A percentile compares a stretch with the other conserved stretches of the same genome.
Evolutionary conservation across 352 stramenopile genomes (phyloP).

Genomic region (Globisporangium emineosum): DNA sequence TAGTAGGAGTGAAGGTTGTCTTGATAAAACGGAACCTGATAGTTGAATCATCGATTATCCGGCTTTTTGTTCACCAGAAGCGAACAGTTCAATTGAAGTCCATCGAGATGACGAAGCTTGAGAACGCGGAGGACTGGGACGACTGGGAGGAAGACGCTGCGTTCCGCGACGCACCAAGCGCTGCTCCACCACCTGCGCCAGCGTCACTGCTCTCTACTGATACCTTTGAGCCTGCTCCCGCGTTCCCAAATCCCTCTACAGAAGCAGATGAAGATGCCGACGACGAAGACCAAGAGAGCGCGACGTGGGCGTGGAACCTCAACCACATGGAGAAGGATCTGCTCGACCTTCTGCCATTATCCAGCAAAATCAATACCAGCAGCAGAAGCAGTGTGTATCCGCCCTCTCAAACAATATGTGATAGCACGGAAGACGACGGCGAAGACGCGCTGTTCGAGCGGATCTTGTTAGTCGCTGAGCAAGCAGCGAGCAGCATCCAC

Average conservation of each 20-base stretch:
- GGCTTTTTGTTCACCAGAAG: no score
- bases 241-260: background rate
- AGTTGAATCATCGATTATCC: no score
- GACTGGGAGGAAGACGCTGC: slow-evolving; percentile 43
- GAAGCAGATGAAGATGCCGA: background rate
- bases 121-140: slow-evolving; percentile 32
- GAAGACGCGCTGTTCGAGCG: slow-evolving; percentile 1
- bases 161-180: no score
- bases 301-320: slow-evolving; percentile 12
- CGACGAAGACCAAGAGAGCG: background rate
- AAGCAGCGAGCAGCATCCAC: slow-evolving; percentile 1
- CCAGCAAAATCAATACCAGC: background rate
- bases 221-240: background rate
- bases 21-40: no score
- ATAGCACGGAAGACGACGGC: background rate
- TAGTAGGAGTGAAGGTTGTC: no score
- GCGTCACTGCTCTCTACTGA: background rate
- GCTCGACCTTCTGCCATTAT: background rate
- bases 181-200: background rate
- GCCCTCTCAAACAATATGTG: background rate
- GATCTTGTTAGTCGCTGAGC: slow-evolving; percentile 15
- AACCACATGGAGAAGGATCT: slow-evolving; percentile 13
- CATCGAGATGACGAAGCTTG: background rate
- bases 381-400: background rate
- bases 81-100: slow-evolving; percentile 1